Evolutionary conservation across 2,329 filamentous ascomycete genomes (phyloP).

Genomic region (Zymoseptoria brevis): DNA sequence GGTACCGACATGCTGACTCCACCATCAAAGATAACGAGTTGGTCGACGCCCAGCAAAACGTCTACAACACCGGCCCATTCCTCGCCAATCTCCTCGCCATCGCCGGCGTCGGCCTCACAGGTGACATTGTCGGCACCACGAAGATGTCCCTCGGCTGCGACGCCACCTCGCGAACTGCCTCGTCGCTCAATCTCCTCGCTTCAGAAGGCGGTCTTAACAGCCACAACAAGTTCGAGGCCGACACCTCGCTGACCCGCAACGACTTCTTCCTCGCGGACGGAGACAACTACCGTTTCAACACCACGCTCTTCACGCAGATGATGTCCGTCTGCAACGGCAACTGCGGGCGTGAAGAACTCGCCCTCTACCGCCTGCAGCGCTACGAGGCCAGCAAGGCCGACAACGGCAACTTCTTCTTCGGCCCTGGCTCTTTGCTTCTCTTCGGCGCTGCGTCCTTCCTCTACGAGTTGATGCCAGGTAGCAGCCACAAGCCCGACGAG

Average conservation of each 20-base stretch:
- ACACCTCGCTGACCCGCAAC: slow-evolving; percentile 34
- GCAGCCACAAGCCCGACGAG: slow-evolving; percentile 27
- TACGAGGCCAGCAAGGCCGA: slow-evolving; percentile 32
- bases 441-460: slow-evolving; percentile 37
- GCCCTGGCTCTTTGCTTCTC: slow-evolving; percentile 32
- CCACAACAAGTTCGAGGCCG: slow-evolving; percentile 37
- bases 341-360: slow-evolving; percentile 28
- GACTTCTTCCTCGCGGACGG: slow-evolving; percentile 31
- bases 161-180: slow-evolving; percentile 33
- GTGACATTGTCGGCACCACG: slow-evolving; percentile 21
- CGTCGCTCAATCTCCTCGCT: slow-evolving; percentile 23
- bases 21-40: slow-evolving; percentile 35
- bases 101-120: slow-evolving; percentile 13
- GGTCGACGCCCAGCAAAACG: slow-evolving; percentile 35
- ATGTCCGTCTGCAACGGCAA: slow-evolving; percentile 27
- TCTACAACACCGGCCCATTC: slow-evolving; percentile 38
- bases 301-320: slow-evolving; percentile 32
- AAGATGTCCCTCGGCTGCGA: slow-evolving; percentile 37
- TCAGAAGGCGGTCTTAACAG: slow-evolving; percentile 33
- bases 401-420: slow-evolving; percentile 37
- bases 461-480: slow-evolving; percentile 34
- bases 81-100: slow-evolving; percentile 31
- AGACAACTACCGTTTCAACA: slow-evolving; percentile 33
- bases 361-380: slow-evolving; percentile 30
- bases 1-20: neutral